Conservation (phyloP, 1,284 basidiomycete genomes). For the Phlebopus sp. region DNA sequence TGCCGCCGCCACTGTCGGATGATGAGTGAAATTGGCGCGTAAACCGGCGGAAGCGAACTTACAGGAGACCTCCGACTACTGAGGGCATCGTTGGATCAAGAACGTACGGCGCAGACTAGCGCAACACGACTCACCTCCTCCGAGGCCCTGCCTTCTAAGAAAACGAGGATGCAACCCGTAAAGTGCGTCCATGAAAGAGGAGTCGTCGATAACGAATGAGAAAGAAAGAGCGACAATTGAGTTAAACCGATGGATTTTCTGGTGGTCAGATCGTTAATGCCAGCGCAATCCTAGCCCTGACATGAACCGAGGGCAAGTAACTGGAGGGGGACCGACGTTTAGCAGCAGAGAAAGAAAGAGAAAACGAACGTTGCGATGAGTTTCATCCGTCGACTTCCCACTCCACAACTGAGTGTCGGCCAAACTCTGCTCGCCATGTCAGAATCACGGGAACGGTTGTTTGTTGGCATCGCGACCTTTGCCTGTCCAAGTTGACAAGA, state of each 20-base stretch:
- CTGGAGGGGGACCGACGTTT: neutral
- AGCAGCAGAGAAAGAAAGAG: neutral
- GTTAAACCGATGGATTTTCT: slow-evolving; percentile 1
- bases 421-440: neutral
- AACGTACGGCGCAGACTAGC: neutral
- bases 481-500: neutral
- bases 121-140: slow-evolving; percentile 23
- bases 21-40: neutral
- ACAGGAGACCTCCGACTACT: slow-evolving; percentile 25
- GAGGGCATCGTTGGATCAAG: neutral
- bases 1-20: slow-evolving; percentile 9
- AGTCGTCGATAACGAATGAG: slow-evolving; percentile 18
- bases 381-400: slow-evolving; percentile 8
- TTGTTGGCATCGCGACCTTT: slow-evolving; percentile 34
- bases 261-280: neutral
- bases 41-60: slow-evolving; percentile 3
- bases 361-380: neutral
- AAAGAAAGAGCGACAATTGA: slow-evolving; percentile 21
- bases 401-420: slow-evolving; percentile 8
- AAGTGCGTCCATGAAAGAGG: slow-evolving; percentile 20
- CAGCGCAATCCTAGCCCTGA: neutral
- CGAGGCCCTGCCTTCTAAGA: slow-evolving; percentile 32
- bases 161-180: slow-evolving; percentile 19
- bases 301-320: slow-evolving; percentile 13
- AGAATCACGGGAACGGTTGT: slow-evolving; percentile 1